Conservation (phyloP, 305 asterid genomes). For the Fraxinus baroniana region DNA sequence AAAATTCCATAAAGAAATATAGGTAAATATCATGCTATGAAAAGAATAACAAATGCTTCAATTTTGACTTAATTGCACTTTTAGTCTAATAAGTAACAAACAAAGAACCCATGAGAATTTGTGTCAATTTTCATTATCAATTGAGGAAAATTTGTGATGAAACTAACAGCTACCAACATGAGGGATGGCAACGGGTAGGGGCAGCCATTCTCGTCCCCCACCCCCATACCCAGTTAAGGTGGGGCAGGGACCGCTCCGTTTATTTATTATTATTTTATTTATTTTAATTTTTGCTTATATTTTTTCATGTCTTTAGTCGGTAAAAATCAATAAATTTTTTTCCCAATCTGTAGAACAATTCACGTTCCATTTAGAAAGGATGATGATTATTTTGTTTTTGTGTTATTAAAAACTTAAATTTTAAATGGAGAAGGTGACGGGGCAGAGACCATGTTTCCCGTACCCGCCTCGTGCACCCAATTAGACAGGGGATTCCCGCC, state of each 20-base stretch:
- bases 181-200: background rate
- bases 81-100: background rate
- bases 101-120: background rate
- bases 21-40: background rate
- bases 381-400: background rate
- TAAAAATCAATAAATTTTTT: background rate
- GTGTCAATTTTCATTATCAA: background rate
- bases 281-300: background rate
- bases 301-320: background rate
- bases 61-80: background rate
- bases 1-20: conserved; percentile 27
- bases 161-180: background rate
- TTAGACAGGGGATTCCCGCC: background rate
- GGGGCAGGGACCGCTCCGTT: background rate
- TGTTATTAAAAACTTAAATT: background rate
- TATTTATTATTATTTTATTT: background rate
- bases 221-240: background rate
- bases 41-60: background rate
- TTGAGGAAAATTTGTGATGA: background rate
- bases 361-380: background rate
- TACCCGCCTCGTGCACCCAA: background rate
- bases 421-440: background rate
- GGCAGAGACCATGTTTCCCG: background rate
- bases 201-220: background rate
- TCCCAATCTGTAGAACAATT: background rate